Percentiles rank a stretch among this genome's conserved stretches.
phyloP scores from a whole-genome alignment of 305 asterid genomes.

The Fraxinus platypoda region DNA sequence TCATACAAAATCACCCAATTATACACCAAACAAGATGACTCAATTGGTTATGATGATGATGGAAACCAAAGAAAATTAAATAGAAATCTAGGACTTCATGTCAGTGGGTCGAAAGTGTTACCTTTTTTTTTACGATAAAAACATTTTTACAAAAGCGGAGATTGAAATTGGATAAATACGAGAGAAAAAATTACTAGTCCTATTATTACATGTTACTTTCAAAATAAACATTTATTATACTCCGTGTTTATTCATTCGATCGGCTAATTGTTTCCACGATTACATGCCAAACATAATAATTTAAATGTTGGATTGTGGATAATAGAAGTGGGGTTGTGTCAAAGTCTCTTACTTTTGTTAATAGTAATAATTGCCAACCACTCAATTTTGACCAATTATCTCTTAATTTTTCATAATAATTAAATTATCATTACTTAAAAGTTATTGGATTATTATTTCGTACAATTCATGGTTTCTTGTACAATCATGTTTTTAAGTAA shows the following conservation, averaged over 20 bases:
- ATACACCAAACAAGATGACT: not conserved
- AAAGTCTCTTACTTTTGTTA: not conserved
- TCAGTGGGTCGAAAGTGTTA: not conserved
- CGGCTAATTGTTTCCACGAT: not conserved
- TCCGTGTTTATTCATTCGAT: not conserved
- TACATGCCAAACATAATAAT: not conserved
- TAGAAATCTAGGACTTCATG: not conserved
- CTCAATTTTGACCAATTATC: not conserved
- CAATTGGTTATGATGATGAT: not conserved
- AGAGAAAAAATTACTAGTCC: not conserved
- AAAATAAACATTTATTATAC: not conserved
- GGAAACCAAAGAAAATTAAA: not conserved
- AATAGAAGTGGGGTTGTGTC: not conserved
- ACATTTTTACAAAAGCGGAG: not conserved
- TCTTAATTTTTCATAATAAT: not conserved
- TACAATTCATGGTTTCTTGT: not conserved
- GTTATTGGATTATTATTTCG: not conserved
- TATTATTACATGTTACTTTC: not conserved
- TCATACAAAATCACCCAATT: not conserved
- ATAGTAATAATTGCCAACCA: not conserved
- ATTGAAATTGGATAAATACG: not conserved
- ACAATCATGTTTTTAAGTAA: not conserved
- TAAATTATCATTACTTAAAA: not conserved
- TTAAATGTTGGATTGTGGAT: too few species aligned
- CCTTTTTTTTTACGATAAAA: too few species aligned